Evolutionary conservation across 805 yeast species (phyloP).

Genomic region (Diddensiella caesifluorescens): DNA sequence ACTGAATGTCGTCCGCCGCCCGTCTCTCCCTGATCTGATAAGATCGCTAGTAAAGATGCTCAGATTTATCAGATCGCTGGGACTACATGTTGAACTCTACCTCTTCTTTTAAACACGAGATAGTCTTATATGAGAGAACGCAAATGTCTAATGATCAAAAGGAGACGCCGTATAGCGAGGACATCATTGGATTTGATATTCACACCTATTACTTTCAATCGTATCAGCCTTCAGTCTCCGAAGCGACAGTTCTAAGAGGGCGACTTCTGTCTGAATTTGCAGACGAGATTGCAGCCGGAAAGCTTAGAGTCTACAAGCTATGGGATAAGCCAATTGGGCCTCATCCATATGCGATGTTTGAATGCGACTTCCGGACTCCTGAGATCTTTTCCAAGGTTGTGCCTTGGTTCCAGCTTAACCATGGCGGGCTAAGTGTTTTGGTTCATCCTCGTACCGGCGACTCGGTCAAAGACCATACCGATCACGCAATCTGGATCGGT

Average conservation of each 20-base stretch:
- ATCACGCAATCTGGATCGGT: slow-evolving; percentile 55
- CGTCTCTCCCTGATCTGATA: too few relatives aligned
- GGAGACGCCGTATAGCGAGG: slow-evolving; percentile 6
- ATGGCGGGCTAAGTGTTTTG: slow-evolving; percentile 47
- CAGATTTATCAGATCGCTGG: too few relatives aligned
- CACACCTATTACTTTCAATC: slow-evolving; percentile 48
- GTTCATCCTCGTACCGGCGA: slow-evolving; percentile 49
- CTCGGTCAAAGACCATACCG: slow-evolving; percentile 44
- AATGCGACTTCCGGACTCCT: slow-evolving; percentile 46
- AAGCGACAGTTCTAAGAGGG: slow-evolving; percentile 38
- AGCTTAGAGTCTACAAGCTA: slow-evolving; percentile 40
- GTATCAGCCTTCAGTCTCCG: slow-evolving; percentile 32
- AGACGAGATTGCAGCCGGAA: slow-evolving; percentile 36
- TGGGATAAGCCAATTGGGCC: slow-evolving; percentile 53
- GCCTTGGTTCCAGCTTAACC: slow-evolving; percentile 49
- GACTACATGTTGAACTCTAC: too few relatives aligned
- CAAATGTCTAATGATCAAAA: slow-evolving; percentile 1
- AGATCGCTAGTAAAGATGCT: too few relatives aligned
- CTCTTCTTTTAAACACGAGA: too few relatives aligned
- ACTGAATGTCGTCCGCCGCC: too few relatives aligned
- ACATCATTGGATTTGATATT: slow-evolving; percentile 44
- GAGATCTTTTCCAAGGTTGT: slow-evolving; percentile 42
- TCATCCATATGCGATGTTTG: slow-evolving; percentile 56
- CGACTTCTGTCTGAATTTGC: slow-evolving; percentile 40
- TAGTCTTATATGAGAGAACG: too few relatives aligned